These are phyloP conservation scores for Laguncularia racemosa DNA, from an alignment of 345 rosid species.

Conservation along the genomic window DNA sequence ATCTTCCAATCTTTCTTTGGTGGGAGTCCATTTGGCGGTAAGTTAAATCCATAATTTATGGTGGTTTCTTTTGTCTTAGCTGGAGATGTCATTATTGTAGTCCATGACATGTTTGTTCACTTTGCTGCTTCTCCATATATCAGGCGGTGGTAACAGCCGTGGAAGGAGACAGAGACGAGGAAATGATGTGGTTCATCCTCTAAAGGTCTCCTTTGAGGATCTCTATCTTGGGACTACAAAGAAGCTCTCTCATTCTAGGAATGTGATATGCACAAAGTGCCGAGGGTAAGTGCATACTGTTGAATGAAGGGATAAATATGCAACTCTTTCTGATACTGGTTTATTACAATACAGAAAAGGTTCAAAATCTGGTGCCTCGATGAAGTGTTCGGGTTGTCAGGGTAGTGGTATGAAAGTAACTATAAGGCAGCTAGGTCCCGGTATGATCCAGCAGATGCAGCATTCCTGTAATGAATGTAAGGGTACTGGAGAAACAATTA, in stretches of 20 bases:
- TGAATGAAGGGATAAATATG: background rate
- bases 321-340: background rate
- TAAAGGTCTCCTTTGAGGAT: conserved; percentile 78
- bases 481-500: conserved; percentile 81
- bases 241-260: conserved; percentile 83
- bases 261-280: conserved; percentile 74
- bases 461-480: conserved; percentile 84
- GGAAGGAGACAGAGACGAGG: conserved; percentile 89
- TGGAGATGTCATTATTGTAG: too few relatives aligned
- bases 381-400: conserved; percentile 66
- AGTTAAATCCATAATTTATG: background rate
- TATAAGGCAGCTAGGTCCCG: conserved; percentile 78
- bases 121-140: background rate
- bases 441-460: conserved; percentile 96
- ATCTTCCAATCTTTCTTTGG: conserved; percentile 82
- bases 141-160: conserved; percentile 54
- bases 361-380: conserved; percentile 81
- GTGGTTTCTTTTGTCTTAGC: background rate
- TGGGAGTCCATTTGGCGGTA: conserved; percentile 66
- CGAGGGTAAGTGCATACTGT: conserved; percentile 45
- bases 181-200: conserved; percentile 74
- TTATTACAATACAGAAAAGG: conserved; percentile 53
- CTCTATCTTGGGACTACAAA: conserved; percentile 64
- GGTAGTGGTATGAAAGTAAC: conserved; percentile 93
- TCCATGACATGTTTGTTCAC: background rate